phyloP scores from a whole-genome alignment of 164 flowering plant species.

The Aristolochia contorta region DNA sequence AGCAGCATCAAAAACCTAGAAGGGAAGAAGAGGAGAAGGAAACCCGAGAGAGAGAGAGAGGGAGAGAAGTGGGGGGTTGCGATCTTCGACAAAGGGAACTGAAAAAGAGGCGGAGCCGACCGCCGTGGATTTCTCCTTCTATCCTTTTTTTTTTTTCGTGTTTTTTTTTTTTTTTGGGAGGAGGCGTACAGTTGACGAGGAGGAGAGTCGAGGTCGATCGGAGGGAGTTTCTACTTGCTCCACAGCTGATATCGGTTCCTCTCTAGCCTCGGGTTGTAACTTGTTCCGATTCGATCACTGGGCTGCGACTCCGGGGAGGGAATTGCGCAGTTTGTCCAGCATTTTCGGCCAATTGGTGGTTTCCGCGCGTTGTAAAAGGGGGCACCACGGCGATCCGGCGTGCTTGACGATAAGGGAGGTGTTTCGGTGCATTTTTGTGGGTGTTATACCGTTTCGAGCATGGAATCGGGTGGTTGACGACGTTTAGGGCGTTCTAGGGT shows the following conservation, averaged over 20 bases:
- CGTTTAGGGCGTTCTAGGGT: no score
- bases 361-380: no score
- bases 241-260: neutral
- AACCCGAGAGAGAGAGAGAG: constrained; percentile 1
- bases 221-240: constrained; percentile 8
- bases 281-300: neutral
- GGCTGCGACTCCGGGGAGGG: no score
- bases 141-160: neutral
- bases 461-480: no score
- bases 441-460: no score
- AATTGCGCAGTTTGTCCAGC: no score
- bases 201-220: neutral
- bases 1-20: neutral
- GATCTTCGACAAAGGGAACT: constrained; percentile 1
- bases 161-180: neutral
- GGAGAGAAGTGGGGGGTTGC: no score
- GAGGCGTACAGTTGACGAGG: neutral
- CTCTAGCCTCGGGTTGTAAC: neutral
- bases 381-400: no score
- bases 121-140: neutral
- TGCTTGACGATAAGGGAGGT: no score
- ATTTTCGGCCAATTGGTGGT: no score
- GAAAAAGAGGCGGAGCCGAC: constrained; percentile 5
- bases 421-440: no score
- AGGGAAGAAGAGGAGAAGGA: neutral